Base-by-base conservation (phyloP, 768 basidiomycete genomes). In the Suillus sp. region DNA sequence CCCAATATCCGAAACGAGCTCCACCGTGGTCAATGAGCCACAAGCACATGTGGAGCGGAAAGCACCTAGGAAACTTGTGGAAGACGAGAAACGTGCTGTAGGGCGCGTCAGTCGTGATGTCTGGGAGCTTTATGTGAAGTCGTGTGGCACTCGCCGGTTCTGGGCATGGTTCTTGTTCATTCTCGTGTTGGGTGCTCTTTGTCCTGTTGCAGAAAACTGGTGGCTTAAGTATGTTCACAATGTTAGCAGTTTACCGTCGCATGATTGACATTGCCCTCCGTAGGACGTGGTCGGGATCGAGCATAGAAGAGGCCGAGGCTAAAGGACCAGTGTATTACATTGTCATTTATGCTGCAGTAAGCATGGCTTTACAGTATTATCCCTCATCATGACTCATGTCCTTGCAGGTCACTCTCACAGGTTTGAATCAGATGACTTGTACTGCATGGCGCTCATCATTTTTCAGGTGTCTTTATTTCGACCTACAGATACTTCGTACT, bases 81-180 rank as follows among this genome's bases (percentile, higher is more conserved):
- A 96, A 68, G 92, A 93, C 69, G 91, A 93, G 72, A 85, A 83
- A 64, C 83, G 91, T n/a, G 90, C 88, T 1, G 85, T 86, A 48
- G 91, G 91, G 4, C 81, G 88, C 53, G 90, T 93, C 60, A 76
- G 83, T 55, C 77, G 80, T 62, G 84, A 85, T 43, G 84, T 92
- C 25, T 93, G 91, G 91, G 68, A 75, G 48, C 81, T 80, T 0
- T 89, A 89, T 64, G 72, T 88, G 66, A 69, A 68, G 38, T 83
- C 84, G 0, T 81, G 80, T 66, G 86, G 86, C 37, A 82, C 74
- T 68, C 76, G 71, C 63, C 67, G 68, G 69, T 89, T 81, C 69
- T 91, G 91, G 91, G 53, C 73, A 1, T 16, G 84, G 7, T 90
- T 92, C 70, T 66, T 77, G 1, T n/a, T 78, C 13, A 71, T 83